phyloP scores from a whole-genome alignment of 371 early-diverging fungal species.

The Funneliformis caledonium region DNA sequence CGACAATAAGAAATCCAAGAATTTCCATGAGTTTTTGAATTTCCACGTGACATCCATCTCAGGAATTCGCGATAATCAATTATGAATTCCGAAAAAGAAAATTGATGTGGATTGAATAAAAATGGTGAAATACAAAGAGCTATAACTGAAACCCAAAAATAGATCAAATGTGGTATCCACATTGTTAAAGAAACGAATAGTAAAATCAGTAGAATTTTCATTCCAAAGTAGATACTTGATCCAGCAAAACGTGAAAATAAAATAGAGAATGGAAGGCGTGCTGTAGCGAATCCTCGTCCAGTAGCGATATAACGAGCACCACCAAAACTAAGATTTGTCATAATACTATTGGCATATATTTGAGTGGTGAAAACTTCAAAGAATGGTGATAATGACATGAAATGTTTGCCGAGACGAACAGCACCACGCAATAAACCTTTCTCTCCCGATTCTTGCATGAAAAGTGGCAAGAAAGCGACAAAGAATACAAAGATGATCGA shows the following conservation, averaged over 20 bases:
- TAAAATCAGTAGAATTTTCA: conserved; percentile 72
- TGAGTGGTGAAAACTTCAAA: conserved; percentile 93
- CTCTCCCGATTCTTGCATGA: conserved; percentile 86
- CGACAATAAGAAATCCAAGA: conserved; percentile 86
- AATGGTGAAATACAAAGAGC: conserved; percentile 79
- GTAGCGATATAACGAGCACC: conserved; percentile 90
- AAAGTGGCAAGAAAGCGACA: conserved; percentile 84
- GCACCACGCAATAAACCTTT: conserved; percentile 79
- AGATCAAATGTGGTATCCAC: conserved; percentile 76
- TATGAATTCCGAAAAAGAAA: conserved; percentile 74
- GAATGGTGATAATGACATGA: conserved; percentile 81
- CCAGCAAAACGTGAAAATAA: conserved; percentile 82
- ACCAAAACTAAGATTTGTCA: conserved; percentile 82
- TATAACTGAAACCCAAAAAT: conserved; percentile 86
- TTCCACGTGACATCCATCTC: conserved; percentile 83
- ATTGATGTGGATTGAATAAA: conserved; percentile 86
- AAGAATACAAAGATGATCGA: conserved; percentile 81
- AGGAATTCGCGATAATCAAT: conserved; percentile 81
- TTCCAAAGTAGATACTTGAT: conserved; percentile 80
- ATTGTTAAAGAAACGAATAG: conserved; percentile 74
- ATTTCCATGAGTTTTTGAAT: conserved; percentile 70
- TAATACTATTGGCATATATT: conserved; percentile 82
- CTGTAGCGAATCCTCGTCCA: conserved; percentile 91
- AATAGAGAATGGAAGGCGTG: conserved; percentile 76
- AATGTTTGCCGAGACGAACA: conserved; percentile 79